Evolutionary conservation across 2,329 filamentous ascomycete genomes (phyloP).

Genomic region (Colletotrichum cereale): DNA sequence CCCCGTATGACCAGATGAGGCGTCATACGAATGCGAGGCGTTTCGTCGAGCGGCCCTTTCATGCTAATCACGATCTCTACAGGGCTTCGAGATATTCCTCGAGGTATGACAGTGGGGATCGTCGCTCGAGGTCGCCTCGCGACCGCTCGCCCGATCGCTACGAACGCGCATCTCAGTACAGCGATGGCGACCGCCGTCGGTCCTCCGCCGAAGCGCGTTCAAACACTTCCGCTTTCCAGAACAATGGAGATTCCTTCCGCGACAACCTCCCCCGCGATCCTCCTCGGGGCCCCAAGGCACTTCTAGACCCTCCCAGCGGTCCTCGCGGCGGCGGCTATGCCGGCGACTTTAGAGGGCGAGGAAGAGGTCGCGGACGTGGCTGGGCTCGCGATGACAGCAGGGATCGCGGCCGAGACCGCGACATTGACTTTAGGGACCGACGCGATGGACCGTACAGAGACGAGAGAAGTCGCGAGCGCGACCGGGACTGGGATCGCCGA

Average conservation of each 20-base stretch:
- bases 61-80: slow-evolving; percentile 42
- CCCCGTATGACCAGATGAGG: slow-evolving; percentile 29
- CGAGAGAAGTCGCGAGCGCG: slow-evolving; percentile 70
- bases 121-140: slow-evolving; percentile 73
- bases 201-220: slow-evolving; percentile 70
- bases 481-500: slow-evolving; percentile 65
- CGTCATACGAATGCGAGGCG: slow-evolving; percentile 35
- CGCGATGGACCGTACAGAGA: slow-evolving; percentile 63
- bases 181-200: slow-evolving; percentile 76
- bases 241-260: slow-evolving; percentile 68
- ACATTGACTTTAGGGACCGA: slow-evolving; percentile 67
- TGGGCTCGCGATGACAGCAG: slow-evolving; percentile 73
- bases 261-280: slow-evolving; percentile 70
- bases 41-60: slow-evolving; percentile 26
- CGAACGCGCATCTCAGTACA: slow-evolving; percentile 66
- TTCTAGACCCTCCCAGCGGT: slow-evolving; percentile 77
- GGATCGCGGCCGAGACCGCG: slow-evolving; percentile 71
- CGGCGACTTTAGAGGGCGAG: slow-evolving; percentile 71
- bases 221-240: slow-evolving; percentile 71
- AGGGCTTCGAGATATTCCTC: slow-evolving; percentile 69
- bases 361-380: slow-evolving; percentile 67
- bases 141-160: slow-evolving; percentile 79
- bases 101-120: slow-evolving; percentile 70
- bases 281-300: slow-evolving; percentile 84
- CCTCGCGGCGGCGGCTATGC: slow-evolving; percentile 76